A percentile compares a stretch with the other conserved stretches of the same genome.
phyloP scores from a whole-genome alignment of 2,329 filamentous ascomycete genomes.

The Talaromyces sp. region DNA sequence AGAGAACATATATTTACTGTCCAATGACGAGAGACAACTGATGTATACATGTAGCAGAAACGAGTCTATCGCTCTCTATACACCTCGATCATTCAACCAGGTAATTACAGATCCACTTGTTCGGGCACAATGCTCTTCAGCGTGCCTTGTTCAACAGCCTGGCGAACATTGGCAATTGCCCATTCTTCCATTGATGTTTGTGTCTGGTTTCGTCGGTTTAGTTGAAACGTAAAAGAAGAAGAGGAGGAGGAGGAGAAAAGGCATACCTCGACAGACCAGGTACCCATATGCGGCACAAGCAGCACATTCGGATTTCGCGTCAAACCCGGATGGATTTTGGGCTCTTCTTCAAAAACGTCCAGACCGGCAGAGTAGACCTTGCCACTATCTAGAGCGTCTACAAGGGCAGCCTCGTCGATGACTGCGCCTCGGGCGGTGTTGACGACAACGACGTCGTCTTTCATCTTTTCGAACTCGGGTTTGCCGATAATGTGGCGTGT shows the following conservation, averaged over 20 bases:
- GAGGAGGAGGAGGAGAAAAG: background rate
- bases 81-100: background rate
- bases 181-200: slow-evolving; percentile 65
- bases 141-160: slow-evolving; percentile 58
- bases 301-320: slow-evolving; percentile 66
- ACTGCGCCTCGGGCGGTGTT: slow-evolving; percentile 81
- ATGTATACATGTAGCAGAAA: background rate
- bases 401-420: slow-evolving; percentile 76
- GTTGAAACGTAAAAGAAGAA: background rate
- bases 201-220: slow-evolving; percentile 33
- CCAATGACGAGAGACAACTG: background rate
- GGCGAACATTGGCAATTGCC: slow-evolving; percentile 65
- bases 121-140: slow-evolving; percentile 69
- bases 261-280: slow-evolving; percentile 64
- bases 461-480: slow-evolving; percentile 70
- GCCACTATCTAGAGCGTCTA: slow-evolving; percentile 65
- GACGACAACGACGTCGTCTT: slow-evolving; percentile 68
- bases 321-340: slow-evolving; percentile 68
- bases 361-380: slow-evolving; percentile 68
- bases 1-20: background rate
- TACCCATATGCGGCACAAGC: slow-evolving; percentile 81
- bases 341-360: slow-evolving; percentile 81
- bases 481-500: slow-evolving; percentile 73
- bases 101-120: slow-evolving; percentile 49
- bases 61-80: background rate